Evolutionary conservation across 129 eudicot species (phyloP).

Genomic region (Scalesia atractyloides): DNA sequence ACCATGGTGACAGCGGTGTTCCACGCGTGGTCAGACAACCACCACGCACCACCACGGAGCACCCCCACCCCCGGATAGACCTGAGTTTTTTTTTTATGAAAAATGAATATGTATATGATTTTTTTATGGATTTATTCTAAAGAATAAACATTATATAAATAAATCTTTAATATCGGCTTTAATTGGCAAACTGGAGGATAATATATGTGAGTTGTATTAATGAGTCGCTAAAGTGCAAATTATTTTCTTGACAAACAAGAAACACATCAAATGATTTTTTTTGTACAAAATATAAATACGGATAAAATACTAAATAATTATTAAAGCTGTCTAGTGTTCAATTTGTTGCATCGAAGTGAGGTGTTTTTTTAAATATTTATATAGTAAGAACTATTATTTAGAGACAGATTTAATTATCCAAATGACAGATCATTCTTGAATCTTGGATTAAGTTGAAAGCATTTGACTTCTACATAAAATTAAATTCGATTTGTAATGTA

Average conservation of each 20-base stretch:
- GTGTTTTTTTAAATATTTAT: not conserved
- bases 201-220: not conserved
- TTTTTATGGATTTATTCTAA: too few relatives aligned
- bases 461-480: not conserved
- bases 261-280: not conserved
- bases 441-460: not conserved
- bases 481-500: not conserved
- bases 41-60: too few relatives aligned
- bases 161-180: not conserved
- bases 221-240: not conserved
- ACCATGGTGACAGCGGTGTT: too few relatives aligned
- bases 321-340: not conserved
- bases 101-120: too few relatives aligned
- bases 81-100: too few relatives aligned
- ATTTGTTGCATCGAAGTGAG: not conserved
- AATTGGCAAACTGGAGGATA: not conserved
- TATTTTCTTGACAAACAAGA: not conserved
- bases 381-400: not conserved
- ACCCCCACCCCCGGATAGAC: too few relatives aligned
- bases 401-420: not conserved
- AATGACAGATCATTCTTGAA: constrained; percentile 5
- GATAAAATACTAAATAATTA: not conserved
- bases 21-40: too few relatives aligned
- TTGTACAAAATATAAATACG: not conserved
- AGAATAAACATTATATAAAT: not conserved